Conservation (phyloP, 805 yeast genomes). For the Suhomyces sp. region DNA sequence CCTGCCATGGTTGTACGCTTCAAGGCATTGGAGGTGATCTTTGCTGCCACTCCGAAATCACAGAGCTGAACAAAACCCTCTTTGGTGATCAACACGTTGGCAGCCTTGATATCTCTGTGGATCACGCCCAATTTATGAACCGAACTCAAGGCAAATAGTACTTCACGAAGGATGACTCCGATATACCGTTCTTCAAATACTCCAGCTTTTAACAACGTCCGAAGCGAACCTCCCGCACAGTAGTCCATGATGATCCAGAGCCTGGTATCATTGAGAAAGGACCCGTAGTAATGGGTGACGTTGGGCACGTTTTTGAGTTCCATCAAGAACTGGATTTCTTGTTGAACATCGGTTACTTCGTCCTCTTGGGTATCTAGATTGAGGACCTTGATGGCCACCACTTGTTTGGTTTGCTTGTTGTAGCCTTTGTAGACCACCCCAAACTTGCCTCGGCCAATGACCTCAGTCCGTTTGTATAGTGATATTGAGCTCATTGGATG, state of each 20-base stretch:
- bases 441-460: constrained; percentile 94
- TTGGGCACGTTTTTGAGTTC: constrained; percentile 85
- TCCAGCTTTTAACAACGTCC: constrained; percentile 86
- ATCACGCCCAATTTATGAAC: constrained; percentile 90
- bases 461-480: constrained; percentile 74
- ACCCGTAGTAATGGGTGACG: constrained; percentile 89
- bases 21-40: constrained; percentile 67
- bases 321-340: constrained; percentile 82
- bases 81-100: constrained; percentile 84
- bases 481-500: constrained; percentile 1
- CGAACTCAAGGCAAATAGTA: constrained; percentile 70
- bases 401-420: constrained; percentile 64
- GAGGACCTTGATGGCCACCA: constrained; percentile 90
- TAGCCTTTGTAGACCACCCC: constrained; percentile 94
- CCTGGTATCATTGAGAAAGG: constrained; percentile 82
- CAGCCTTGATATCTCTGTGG: constrained; percentile 96
- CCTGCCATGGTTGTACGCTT: constrained; percentile 95
- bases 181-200: constrained; percentile 80
- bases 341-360: constrained; percentile 92
- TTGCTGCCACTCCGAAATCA: constrained; percentile 99
- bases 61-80: constrained; percentile 90
- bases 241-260: constrained; percentile 97
- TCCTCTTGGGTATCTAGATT: constrained; percentile 91
- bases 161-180: constrained; percentile 81
- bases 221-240: constrained; percentile 93